Evolutionary conservation across 2,329 filamentous ascomycete species (phyloP), one percentile per base, ranked within the genome.

Genomic region (Nemania bipapillata): DNA sequence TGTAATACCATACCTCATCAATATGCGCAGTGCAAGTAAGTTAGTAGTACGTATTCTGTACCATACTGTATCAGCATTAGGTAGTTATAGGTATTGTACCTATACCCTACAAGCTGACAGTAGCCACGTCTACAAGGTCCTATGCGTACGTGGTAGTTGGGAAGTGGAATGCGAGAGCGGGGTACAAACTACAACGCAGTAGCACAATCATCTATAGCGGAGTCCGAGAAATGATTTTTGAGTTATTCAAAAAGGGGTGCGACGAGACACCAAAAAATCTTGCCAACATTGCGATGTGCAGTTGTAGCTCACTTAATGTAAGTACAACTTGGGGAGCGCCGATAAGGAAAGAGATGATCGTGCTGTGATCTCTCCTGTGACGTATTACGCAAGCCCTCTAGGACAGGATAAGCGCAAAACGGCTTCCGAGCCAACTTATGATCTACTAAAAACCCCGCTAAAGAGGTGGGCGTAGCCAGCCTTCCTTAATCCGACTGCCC

Each of bases 201-300:
- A 45, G 40, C 40, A n/a, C 40, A 6, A 45, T 45, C 17, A 45
- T 20, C 17, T 45, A 20, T 17, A 45, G 17, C 26, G 42, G 22
- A 50, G 12, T 20, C 45, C 37, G 35, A 24, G 17, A 5, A 45
- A 32, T 45, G 8, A 6, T 40, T 17, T 40, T 17, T 45, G 5
- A 17, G 17, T 20, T 8, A 28, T 45, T 32, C 20, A 6, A 57
- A 63, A 63, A 37, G 64, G 60, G 47, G 65, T 22, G 35, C 26
- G 5, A 58, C 45, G n/a, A 52, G 22, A 42, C 24, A 35, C 12
- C 49, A 26, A 26, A 15, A 45, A 30, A 24, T n/a, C 26, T 49
- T 37, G 26, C 26, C 24, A 65, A 68, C 56, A 70, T 65, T 68
- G 15, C 26, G 65, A 70, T 68, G 61, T 68, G 68, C 68, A 63